phyloP scores from a whole-genome alignment of 2,329 filamentous ascomycete genomes.

The Fusarium sp. region DNA sequence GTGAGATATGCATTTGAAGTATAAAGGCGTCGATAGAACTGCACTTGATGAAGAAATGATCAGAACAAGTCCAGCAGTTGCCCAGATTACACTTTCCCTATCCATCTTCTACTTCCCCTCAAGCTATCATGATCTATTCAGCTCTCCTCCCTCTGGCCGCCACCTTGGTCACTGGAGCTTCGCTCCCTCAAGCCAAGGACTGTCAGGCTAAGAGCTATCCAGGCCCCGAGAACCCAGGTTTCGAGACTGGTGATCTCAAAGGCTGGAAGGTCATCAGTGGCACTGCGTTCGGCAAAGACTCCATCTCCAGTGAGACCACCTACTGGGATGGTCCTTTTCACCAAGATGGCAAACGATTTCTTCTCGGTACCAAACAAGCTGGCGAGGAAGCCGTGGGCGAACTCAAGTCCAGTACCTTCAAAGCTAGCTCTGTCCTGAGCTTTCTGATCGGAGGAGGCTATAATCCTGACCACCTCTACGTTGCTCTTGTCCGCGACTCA shows the following conservation, averaged over 20 bases:
- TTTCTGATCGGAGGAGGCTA: slow-evolving; percentile 52
- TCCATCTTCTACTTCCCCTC: too few species aligned
- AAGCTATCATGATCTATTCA: too few species aligned
- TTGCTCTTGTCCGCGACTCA: slow-evolving; percentile 48
- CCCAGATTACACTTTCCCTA: too few species aligned
- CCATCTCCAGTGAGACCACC: slow-evolving; percentile 34
- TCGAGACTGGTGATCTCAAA: slow-evolving; percentile 46
- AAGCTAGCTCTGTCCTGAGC: slow-evolving; percentile 49
- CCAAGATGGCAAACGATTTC: slow-evolving; percentile 44
- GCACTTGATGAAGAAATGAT: too few species aligned
- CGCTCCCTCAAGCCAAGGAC: not conserved
- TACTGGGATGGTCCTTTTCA: slow-evolving; percentile 51
- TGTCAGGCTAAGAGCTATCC: slow-evolving; percentile 2
- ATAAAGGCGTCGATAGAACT: too few species aligned
- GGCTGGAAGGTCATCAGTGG: slow-evolving; percentile 49
- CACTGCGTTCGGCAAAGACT: slow-evolving; percentile 45
- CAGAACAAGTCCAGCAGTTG: too few species aligned
- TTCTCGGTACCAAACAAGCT: slow-evolving; percentile 45
- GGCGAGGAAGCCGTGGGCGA: slow-evolving; percentile 49
- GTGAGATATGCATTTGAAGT: too few species aligned
- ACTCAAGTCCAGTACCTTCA: slow-evolving; percentile 49
- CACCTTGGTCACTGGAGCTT: slow-evolving; percentile 1
- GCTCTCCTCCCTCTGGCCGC: too few species aligned
- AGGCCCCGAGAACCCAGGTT: slow-evolving; percentile 43
- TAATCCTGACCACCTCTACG: slow-evolving; percentile 49